Percentiles rank a stretch among this genome's conserved stretches.
Conservation (phyloP, 352 stramenopile species). For the Pythium aphanidermatum region DNA sequence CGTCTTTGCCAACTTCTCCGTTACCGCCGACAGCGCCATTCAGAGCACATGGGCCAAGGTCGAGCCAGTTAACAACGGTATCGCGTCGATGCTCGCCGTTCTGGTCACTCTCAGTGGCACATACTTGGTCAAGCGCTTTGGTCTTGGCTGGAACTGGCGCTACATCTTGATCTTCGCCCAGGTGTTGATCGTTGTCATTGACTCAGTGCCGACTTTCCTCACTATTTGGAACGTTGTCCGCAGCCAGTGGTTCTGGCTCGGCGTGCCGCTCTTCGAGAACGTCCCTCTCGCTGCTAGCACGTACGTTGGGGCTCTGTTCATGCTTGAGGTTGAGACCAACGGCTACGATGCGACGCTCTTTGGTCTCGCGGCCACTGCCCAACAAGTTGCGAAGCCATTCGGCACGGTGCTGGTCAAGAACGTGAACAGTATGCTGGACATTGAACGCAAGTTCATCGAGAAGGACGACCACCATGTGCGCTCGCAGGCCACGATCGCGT, state of each 20-base stretch:
- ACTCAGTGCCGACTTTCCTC: conserved; percentile 41
- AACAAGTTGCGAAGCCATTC: conserved; percentile 39
- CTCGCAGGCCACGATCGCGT: conserved; percentile 42
- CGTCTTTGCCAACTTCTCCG: conserved; percentile 35
- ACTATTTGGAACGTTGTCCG: conserved; percentile 65
- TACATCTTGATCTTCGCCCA: conserved; percentile 30
- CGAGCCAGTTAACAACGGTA: conserved; percentile 48
- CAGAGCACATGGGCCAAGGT: conserved; percentile 48
- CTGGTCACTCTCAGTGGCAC: conserved; percentile 34
- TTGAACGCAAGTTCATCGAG: conserved; percentile 23
- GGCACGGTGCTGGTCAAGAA: conserved; percentile 48
- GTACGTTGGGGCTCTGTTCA: conserved; percentile 40
- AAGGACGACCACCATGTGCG: conserved; percentile 27
- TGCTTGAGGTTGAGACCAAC: conserved; percentile 39
- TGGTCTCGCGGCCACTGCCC: conserved; percentile 36
- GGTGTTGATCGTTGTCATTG: conserved; percentile 37
- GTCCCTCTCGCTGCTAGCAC: conserved; percentile 40
- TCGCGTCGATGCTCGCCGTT: conserved; percentile 38
- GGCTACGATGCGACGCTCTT: conserved; percentile 49
- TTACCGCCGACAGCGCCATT: conserved; percentile 41
- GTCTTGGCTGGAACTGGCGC: conserved; percentile 55
- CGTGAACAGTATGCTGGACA: conserved; percentile 49
- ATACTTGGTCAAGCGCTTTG: conserved; percentile 33
- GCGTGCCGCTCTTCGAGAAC: conserved; percentile 42
- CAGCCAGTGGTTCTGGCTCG: conserved; percentile 64